Evolutionary conservation across 345 rosid genomes (phyloP).

Genomic region (Populus pruinosa): DNA sequence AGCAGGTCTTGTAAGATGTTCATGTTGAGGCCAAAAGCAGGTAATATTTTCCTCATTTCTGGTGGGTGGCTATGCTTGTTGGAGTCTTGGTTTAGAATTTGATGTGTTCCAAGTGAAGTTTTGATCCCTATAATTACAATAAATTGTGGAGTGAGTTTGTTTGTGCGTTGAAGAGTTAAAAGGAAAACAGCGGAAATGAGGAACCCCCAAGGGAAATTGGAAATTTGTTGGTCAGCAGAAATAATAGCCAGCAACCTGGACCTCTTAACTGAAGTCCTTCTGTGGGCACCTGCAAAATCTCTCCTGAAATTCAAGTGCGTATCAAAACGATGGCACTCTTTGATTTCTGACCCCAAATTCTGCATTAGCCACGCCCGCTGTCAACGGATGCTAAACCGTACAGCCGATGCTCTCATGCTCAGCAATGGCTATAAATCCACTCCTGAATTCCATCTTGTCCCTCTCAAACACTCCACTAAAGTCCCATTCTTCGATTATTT

Average conservation of each 20-base stretch:
- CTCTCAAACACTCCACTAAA: neutral
- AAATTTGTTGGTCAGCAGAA: neutral
- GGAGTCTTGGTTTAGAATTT: neutral
- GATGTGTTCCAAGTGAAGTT: neutral
- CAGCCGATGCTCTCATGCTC: slow-evolving; percentile 1
- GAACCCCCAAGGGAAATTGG: neutral
- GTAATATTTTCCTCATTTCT: too few relatives aligned
- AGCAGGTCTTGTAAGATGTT: too few relatives aligned
- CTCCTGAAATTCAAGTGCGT: neutral
- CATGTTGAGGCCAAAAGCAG: too few relatives aligned
- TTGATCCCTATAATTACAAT: neutral
- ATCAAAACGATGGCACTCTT: neutral
- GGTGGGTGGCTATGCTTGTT: neutral
- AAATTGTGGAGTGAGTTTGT: neutral
- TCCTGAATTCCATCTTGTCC: slow-evolving; percentile 1
- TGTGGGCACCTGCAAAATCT: neutral
- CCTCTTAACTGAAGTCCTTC: neutral
- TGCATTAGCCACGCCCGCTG: neutral
- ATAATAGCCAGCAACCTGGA: neutral
- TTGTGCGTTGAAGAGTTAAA: neutral
- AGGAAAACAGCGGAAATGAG: neutral
- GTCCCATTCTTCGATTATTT: slow-evolving; percentile 16
- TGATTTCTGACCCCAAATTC: slow-evolving; percentile 1
- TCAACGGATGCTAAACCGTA: neutral
- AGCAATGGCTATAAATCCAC: neutral